Evolutionary conservation across 2,329 filamentous ascomycete species (phyloP).

Genomic region (Verruconis gallopava): DNA sequence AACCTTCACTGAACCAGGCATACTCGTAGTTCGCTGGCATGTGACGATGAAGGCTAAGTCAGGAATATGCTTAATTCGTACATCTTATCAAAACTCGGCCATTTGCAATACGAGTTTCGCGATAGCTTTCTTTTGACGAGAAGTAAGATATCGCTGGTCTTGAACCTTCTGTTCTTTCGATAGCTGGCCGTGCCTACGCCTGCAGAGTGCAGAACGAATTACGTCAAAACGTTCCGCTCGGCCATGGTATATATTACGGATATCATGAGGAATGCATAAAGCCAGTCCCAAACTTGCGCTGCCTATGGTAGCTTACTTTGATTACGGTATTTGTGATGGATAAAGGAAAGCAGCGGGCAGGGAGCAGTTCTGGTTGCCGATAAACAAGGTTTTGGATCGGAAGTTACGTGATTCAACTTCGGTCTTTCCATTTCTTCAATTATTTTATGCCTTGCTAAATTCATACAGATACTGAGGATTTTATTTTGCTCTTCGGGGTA

Average conservation of each 20-base stretch:
- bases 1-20: conserved; percentile 3
- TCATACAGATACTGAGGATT: no score
- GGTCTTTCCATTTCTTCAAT: no score
- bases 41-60: conserved; percentile 9
- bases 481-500: no score
- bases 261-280: neutral
- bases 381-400: no score
- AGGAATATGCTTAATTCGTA: conserved; percentile 15
- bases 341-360: no score
- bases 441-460: no score
- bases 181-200: conserved; percentile 16
- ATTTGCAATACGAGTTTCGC: conserved; percentile 14
- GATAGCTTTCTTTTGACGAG: conserved; percentile 19
- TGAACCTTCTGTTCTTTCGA: conserved; percentile 19
- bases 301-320: conserved; percentile 3
- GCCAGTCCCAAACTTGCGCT: neutral
- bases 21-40: neutral
- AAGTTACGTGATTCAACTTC: no score
- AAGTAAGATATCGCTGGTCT: conserved; percentile 19
- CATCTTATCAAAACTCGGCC: conserved; percentile 13
- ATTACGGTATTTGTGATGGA: neutral
- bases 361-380: no score
- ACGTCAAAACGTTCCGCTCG: conserved; percentile 1
- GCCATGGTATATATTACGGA: neutral
- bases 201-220: conserved; percentile 11